A percentile compares a stretch with the other conserved stretches of the same genome.
phyloP scores from a whole-genome alignment of 352 stramenopile genomes.

The Phytopythium chamaehyphon region DNA sequence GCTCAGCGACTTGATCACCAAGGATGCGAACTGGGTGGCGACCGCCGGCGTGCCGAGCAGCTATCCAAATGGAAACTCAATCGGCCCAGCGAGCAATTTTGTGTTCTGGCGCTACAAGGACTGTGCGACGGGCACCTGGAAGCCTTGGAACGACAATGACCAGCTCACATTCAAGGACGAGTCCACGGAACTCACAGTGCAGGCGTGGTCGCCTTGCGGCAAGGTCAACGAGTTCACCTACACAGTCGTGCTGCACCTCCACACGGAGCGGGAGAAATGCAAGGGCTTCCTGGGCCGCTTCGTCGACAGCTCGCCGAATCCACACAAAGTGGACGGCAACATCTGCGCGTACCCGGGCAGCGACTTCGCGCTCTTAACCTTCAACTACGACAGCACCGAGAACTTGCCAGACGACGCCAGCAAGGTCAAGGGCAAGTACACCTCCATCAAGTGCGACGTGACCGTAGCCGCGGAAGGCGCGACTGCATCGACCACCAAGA shows the following conservation, averaged over 20 bases:
- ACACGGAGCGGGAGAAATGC: constrained; percentile 16
- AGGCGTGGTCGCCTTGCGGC: constrained; percentile 59
- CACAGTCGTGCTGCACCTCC: constrained; percentile 29
- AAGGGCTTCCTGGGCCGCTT: constrained; percentile 9
- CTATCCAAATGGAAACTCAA: neutral
- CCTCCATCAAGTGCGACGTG: too few relatives aligned
- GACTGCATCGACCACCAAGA: too few relatives aligned
- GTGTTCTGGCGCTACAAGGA: constrained; percentile 51
- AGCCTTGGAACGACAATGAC: constrained; percentile 5
- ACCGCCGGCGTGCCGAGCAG: constrained; percentile 5
- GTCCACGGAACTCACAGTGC: constrained; percentile 30
- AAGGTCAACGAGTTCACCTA: constrained; percentile 20
- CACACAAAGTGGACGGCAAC: constrained; percentile 5
- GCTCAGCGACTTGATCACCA: constrained; percentile 10
- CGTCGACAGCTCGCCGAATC: constrained; percentile 7
- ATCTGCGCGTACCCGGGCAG: constrained; percentile 17
- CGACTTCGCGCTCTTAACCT: constrained; percentile 16
- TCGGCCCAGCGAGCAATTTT: constrained; percentile 3
- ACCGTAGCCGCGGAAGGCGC: too few relatives aligned
- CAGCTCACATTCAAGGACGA: constrained; percentile 19
- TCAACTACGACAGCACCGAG: constrained; percentile 14
- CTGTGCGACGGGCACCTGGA: constrained; percentile 9
- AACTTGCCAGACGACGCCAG: too few relatives aligned
- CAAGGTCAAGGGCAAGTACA: too few relatives aligned
- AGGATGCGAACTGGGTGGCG: too few relatives aligned